A percentile compares a stretch with the other conserved stretches of the same genome.
Evolutionary conservation across 2,329 filamentous ascomycete species (phyloP).

Genomic region (Fonsecaea pugnacius): DNA sequence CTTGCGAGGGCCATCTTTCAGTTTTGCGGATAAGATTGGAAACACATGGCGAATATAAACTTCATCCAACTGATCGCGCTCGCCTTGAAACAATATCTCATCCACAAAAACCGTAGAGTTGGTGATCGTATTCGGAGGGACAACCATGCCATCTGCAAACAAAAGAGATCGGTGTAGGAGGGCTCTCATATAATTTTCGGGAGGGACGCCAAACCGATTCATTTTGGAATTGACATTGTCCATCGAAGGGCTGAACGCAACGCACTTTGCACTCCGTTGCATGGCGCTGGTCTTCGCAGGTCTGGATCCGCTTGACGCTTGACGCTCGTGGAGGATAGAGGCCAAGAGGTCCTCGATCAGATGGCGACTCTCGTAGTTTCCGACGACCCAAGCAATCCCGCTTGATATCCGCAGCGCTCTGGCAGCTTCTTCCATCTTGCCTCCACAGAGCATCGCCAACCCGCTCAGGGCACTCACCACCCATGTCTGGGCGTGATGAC

Average conservation of each 20-base stretch:
- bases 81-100: slow-evolving; percentile 16
- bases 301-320: not conserved
- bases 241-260: slow-evolving; percentile 14
- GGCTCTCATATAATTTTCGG: slow-evolving; percentile 4
- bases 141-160: slow-evolving; percentile 12
- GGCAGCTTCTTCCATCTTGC: not conserved
- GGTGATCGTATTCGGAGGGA: slow-evolving; percentile 7
- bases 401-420: slow-evolving; percentile 12
- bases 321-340: not conserved
- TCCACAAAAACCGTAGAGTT: slow-evolving; percentile 15
- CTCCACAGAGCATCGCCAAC: slow-evolving; percentile 9
- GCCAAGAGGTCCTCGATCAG: slow-evolving; percentile 7
- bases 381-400: slow-evolving; percentile 14
- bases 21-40: not conserved
- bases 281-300: not conserved
- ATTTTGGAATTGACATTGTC: slow-evolving; percentile 19
- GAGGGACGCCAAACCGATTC: slow-evolving; percentile 14
- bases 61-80: slow-evolving; percentile 12
- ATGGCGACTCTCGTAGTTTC: slow-evolving; percentile 11
- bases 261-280: not conserved
- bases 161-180: slow-evolving; percentile 13
- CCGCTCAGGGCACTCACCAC: slow-evolving; percentile 11
- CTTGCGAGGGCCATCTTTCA: slow-evolving; percentile 6
- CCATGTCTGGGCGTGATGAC: slow-evolving; percentile 14
- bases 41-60: slow-evolving; percentile 5